Base-by-base conservation (phyloP, 2,329 filamentous ascomycete genomes). In the Pseudocercospora vitis region DNA sequence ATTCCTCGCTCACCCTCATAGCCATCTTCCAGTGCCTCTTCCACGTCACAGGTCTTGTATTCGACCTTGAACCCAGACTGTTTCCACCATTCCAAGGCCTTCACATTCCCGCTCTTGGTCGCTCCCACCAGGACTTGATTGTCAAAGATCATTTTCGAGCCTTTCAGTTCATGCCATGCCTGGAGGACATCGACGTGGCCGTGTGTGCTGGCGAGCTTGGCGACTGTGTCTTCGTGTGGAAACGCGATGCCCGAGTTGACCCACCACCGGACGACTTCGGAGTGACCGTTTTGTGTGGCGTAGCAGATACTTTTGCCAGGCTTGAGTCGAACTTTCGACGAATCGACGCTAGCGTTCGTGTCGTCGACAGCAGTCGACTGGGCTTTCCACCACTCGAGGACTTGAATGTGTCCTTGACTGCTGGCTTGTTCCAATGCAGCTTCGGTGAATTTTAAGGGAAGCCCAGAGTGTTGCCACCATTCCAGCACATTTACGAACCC, bases 31-130 rank as follows among this genome's bases (percentile, higher is more conserved):
- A 96, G 78, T 0, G 91, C 91, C 73, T 96, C 92, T 70, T 96
- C 91, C 57, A 97, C 94, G 70, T 95, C 91, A 70, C 91, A 96
- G 1, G 90, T 95, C 70, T 92, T 91, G 72, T 96, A 96, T 71
- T 95, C 90, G 21, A 96, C 91, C 48, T 82, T 81, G 62, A 91
- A 79, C 0, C 85, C 83, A 63, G 85, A 87, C 49, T 79, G 79
- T 66, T 88, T 87, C 91, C 92, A 96, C 92, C 92, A 96, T 69
- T 96, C 89, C 6, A 97, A 76, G 18, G 96, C 90, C 29, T 84
- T 79, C 2, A 91, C 83, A 69, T 95, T 88, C 4, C 90, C 89
- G 68, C 92, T 88, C 64, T 91, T 89, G 1, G 91, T 96, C 0
- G 92, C 88, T 7, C 88, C 88, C 1, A 95, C 87, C 0, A 96